Percentiles rank a stretch among this genome's conserved stretches.
Conservation (phyloP, 306 rosid genomes). For the Bauhinia variegata region DNA sequence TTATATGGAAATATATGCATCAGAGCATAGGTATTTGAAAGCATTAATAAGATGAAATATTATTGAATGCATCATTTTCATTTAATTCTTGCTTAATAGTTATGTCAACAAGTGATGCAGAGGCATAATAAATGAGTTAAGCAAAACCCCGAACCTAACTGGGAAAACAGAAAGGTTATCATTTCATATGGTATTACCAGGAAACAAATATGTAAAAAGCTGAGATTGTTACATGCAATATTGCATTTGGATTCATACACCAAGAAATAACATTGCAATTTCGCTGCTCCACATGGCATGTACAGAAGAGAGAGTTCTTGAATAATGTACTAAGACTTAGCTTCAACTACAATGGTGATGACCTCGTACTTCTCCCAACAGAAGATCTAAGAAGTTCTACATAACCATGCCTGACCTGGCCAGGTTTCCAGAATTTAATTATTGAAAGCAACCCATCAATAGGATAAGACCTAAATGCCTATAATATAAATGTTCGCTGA, state of each 20-base stretch:
- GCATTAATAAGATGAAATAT: conserved; percentile 5
- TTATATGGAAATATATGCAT: conserved; percentile 13
- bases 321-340: conserved; percentile 8
- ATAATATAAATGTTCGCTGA: neutral
- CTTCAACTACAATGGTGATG: neutral
- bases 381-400: conserved; percentile 3
- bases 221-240: neutral
- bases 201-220: conserved; percentile 2
- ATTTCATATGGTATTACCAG: neutral
- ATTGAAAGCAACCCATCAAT: neutral
- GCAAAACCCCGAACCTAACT: neutral
- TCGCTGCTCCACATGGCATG: neutral
- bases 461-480: neutral
- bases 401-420: neutral
- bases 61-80: conserved; percentile 4
- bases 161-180: neutral
- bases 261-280: neutral
- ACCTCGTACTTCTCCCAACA: neutral
- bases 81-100: neutral
- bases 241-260: conserved; percentile 4
- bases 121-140: neutral
- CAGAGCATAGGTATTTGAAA: neutral
- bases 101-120: conserved; percentile 2
- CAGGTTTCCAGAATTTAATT: neutral
- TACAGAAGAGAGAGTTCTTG: neutral